These are phyloP conservation scores for Vanrija sp. DNA, from an alignment of 1,284 basidiomycete genomes.

Conservation along the genomic window DNA sequence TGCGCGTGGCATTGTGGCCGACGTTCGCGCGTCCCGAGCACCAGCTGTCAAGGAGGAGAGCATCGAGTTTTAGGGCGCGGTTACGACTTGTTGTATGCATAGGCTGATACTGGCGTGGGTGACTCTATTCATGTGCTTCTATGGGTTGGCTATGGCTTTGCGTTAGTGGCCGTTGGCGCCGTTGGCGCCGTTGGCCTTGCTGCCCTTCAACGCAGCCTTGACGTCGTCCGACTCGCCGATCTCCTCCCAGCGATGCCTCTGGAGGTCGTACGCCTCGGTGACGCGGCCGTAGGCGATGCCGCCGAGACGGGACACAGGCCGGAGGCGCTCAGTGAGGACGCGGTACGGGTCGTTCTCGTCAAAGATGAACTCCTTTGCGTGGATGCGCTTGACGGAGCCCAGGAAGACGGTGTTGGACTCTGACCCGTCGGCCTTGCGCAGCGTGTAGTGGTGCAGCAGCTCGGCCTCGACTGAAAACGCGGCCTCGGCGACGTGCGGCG, in stretches of 20 bases:
- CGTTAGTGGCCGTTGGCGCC: background rate
- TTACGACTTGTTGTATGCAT: background rate
- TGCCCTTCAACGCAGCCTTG: too few species aligned
- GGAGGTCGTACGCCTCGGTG: too few species aligned
- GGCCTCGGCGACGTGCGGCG: slow-evolving; percentile 66
- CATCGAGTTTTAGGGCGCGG: background rate
- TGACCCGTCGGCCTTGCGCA: slow-evolving; percentile 47
- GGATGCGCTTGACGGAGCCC: slow-evolving; percentile 62
- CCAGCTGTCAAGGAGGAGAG: background rate
- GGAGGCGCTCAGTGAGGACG: slow-evolving; percentile 53
- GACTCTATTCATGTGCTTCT: too few species aligned
- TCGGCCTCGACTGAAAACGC: slow-evolving; percentile 69
- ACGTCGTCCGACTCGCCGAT: too few species aligned
- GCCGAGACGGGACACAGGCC: slow-evolving; percentile 62
- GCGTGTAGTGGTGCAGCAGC: slow-evolving; percentile 59
- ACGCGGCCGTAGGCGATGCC: slow-evolving; percentile 52
- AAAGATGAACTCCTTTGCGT: slow-evolving; percentile 57
- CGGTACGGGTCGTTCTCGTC: slow-evolving; percentile 53
- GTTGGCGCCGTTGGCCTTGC: too few species aligned
- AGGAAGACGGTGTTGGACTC: slow-evolving; percentile 60
- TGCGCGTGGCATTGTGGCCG: slow-evolving; percentile 51
- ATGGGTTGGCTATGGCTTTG: too few species aligned
- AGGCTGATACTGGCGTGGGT: background rate
- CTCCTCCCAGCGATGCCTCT: too few species aligned
- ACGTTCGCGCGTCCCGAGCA: slow-evolving; percentile 24